Evolutionary conservation across 176 grass and related monocot species (phyloP), one percentile per base, ranked within the genome.

Genomic region (Musa beccarii): DNA sequence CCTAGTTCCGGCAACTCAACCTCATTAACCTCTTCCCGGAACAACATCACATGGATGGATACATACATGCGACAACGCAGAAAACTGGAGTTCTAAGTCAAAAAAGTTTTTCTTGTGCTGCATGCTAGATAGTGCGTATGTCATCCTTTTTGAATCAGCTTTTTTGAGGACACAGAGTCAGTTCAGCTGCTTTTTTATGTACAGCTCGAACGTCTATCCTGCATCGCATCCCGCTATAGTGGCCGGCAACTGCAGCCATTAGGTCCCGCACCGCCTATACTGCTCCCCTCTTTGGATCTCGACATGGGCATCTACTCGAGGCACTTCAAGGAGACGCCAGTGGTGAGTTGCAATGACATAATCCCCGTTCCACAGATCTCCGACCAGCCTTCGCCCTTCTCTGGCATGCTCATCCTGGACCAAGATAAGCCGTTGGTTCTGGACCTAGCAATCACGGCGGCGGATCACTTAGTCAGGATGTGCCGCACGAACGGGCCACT

Each of bases 121-220:
- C 34, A 43, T 43, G 34, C 34, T 43, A 43, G 34, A 43, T 43
- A 6, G 4, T 43, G 34, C 6, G 34, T 43, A 43, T 43, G 0
- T 43, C 34, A 43, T 43, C 4, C 34, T 43, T 43, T 43, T 43
- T 43, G 4, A 43, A 43, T 43, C 34, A 43, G 34, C 34, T 43
- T 43, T 4, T 43, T 43, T 43, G 34, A 43, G 34, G 34, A 43
- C 4, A 43, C 29, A 34, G 4, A 43, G 29, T 34, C 29, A 5
- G 34, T 43, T 43, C 4, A 43, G 34, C 34, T 43, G 34, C 34
- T 5, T 43, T 43, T 43, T 43, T 43, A 10, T 52, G 9, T 8
- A 75, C 83, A 99, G 96, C 91, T 99, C 12, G 96, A 99, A 73
- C 91, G 89, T 52, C 49, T 99, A 73, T 84, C 91, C 10, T 99